Percentiles rank a stretch among this genome's conserved stretches.
phyloP scores from a whole-genome alignment of 192 early-diverging fungal genomes.

The Lunasporangiospora selenospora region DNA sequence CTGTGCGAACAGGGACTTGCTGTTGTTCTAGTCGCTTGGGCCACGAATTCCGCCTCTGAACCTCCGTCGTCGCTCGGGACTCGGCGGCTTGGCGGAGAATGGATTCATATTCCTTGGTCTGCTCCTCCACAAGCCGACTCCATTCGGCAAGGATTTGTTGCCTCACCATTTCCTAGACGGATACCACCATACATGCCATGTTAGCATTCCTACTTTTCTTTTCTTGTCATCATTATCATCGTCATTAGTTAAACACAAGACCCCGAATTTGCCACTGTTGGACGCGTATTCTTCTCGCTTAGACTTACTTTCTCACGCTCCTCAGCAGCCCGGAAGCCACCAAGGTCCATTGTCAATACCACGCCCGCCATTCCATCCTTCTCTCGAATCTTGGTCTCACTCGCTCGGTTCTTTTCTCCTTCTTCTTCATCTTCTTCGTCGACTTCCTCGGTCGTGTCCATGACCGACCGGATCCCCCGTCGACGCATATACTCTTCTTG shows the following conservation, averaged over 20 bases:
- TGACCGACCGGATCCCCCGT: constrained; percentile 10
- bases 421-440: constrained; percentile 10
- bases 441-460: constrained; percentile 30
- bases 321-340: constrained; percentile 3
- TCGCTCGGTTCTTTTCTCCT: constrained; percentile 1
- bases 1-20: neutral
- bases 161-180: constrained; percentile 9
- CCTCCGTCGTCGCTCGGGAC: neutral
- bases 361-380: constrained; percentile 22
- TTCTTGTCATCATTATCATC: no score
- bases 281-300: no score
- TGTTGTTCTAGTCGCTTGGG: neutral
- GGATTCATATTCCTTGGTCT: constrained; percentile 10
- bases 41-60: constrained; percentile 16
- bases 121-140: constrained; percentile 13
- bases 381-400: constrained; percentile 5
- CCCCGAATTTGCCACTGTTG: no score
- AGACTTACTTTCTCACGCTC: constrained; percentile 19
- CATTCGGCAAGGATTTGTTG: constrained; percentile 18
- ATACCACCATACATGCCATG: neutral
- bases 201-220: neutral
- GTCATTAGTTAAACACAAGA: no score
- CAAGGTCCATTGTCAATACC: constrained; percentile 2
- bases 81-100: neutral
- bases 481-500: constrained; percentile 23